Base-by-base conservation (phyloP, 441 rosid genomes). In the Gossypium laxum region DNA sequence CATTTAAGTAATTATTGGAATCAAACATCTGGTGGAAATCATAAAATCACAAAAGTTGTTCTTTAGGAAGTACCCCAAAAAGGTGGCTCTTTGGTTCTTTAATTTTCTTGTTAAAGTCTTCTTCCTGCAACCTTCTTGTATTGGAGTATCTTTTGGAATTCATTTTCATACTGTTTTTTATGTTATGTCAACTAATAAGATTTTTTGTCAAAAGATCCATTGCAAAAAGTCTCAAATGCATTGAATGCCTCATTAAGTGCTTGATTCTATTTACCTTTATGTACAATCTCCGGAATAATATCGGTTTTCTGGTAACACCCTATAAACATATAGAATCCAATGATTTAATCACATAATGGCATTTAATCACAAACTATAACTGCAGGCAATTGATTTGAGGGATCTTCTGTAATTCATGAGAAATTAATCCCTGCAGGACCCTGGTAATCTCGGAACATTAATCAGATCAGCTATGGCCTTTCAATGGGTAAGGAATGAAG, bases 381-480 rank as follows among this genome's bases (percentile, higher is more conserved):
- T 75, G 61, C 76, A 51, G 57, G 32, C 55, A 65, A 67, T 17
- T 72, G 57, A 59, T 55, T 47, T 69, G 54, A 18, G 21, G 63
- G 69, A 58, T 54, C 63, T 66, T 69, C 69, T 56, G 74, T 77
- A 52, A 79, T 64, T 74, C 48, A 45, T 69, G 55, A 58, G 12
- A 73, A 50, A 51, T 65, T 70, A 74, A 74, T 75, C 70, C 58
- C 61, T 84, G 83, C 89, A 92, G 96, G 97, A 93, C 74, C 96
- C 94, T 2, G 98, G 98, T 72, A 93, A 93, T 82, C 91, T 93
- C 0, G 98, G 98, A 5, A 87, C 97, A n/a, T 77, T 91, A 72
- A 80, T 93, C 62, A 85, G 98, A 82, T 88, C 98, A 45, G 92
- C 96, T 67, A 82, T 85, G 75, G 96, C 96, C 28, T 92, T 92